Evolutionary conservation across 345 rosid species (phyloP).

Genomic region (Capsella bursapastoris): DNA sequence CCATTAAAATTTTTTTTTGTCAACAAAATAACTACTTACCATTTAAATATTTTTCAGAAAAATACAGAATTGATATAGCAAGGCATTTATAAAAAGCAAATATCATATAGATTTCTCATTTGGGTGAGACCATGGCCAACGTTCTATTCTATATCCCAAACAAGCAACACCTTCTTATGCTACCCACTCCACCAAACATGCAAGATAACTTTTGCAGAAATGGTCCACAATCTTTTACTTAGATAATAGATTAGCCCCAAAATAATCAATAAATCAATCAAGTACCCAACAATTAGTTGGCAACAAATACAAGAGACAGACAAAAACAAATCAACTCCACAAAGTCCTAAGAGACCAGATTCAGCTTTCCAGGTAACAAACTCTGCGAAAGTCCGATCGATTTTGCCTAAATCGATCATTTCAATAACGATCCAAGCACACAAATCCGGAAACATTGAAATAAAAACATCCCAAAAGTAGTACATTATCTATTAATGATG

Average conservation of each 20-base stretch:
- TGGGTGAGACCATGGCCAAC: too few species aligned
- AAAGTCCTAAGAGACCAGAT: constrained; percentile 14
- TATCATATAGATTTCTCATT: too few species aligned
- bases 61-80: too few species aligned
- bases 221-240: background rate
- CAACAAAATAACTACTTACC: too few species aligned
- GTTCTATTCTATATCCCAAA: too few species aligned
- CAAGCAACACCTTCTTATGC: too few species aligned
- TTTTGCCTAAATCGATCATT: constrained; percentile 22
- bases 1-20: too few species aligned
- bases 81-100: too few species aligned
- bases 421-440: constrained; percentile 5
- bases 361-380: constrained; percentile 14
- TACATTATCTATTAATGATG: constrained; percentile 28
- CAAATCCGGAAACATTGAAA: background rate
- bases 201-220: constrained; percentile 1
- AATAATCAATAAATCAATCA: constrained; percentile 22
- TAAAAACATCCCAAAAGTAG: background rate
- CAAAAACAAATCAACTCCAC: constrained; percentile 10
- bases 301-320: constrained; percentile 9
- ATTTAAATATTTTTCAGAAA: too few species aligned
- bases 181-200: constrained; percentile 4
- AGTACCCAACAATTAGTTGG: constrained; percentile 30
- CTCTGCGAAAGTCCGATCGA: background rate
- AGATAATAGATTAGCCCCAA: background rate